Evolutionary conservation across 768 basidiomycete species (phyloP).

Genomic region (Tephrocybe sp.): DNA sequence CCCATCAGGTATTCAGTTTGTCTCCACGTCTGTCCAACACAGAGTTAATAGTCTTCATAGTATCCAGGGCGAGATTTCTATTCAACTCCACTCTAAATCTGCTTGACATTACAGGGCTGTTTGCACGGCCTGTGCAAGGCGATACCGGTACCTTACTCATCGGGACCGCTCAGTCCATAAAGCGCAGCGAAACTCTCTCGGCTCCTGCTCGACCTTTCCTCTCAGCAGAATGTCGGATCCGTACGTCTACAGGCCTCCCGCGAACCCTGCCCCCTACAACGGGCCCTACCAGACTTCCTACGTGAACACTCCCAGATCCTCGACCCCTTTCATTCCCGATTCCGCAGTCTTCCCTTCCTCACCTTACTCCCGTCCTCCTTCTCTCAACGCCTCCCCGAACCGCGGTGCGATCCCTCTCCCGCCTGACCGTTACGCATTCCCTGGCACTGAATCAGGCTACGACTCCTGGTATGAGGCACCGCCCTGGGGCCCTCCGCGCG

Average conservation of each 20-base stretch:
- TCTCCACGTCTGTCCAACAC: no score
- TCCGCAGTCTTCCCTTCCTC: conserved; percentile 4
- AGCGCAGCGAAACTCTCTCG: not conserved
- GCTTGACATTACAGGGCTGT: no score
- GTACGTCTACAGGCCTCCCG: conserved; percentile 10
- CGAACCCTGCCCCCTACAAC: not conserved
- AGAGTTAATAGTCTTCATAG: no score
- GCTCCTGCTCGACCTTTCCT: not conserved
- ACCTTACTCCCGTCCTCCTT: conserved; percentile 9
- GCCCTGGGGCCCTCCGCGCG: conserved; percentile 5
- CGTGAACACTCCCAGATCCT: not conserved
- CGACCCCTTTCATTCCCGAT: conserved; percentile 16
- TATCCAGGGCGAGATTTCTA: no score
- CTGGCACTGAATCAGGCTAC: not conserved
- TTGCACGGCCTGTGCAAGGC: no score
- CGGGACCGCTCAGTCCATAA: not conserved
- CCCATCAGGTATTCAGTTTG: no score
- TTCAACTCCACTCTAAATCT: no score
- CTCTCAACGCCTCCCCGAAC: conserved; percentile 7
- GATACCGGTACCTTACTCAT: no score
- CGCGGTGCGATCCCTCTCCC: not conserved
- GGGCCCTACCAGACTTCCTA: conserved; percentile 12
- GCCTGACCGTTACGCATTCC: conserved; percentile 6
- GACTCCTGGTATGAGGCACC: not conserved
- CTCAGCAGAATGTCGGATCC: conserved; percentile 7